Base-by-base conservation (phyloP, 768 basidiomycete species). In the Omphalotus guepiniiformis region DNA sequence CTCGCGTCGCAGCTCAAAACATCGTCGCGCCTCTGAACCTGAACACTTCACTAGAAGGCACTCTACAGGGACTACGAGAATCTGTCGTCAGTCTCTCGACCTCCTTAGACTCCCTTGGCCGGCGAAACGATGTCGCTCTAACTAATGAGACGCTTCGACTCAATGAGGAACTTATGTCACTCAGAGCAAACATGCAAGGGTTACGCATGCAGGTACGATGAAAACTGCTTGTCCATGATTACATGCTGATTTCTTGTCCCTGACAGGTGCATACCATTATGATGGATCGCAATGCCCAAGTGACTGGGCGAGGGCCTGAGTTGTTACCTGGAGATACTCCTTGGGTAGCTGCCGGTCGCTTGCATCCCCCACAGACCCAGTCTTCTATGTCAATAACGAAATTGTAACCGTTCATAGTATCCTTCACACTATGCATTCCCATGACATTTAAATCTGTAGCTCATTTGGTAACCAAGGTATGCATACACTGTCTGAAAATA, bases 161-260 rank as follows among this genome's bases (percentile, higher is more conserved):
- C 50, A 81, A 79, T 36, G 88, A 92, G 54, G 88, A 92, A 59
- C 71, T 88, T 26, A 78, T 80, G 55, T 79, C 81, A 18, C 57
- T 92, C 40, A 74, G 83, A 42, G 83, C 76, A 19, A 79, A 74
- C 42, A 70, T 90, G 35, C 85, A 90, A 53, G 88, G 88, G 2
- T 62, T 92, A 38, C 73, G 88, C 46, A 85, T 91, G 74, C 88
- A 90, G 78, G 82, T 88, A 47, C 11, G 75, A 64, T 21, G 11
- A n/a, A n/a, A n/a, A n/a, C n/a, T n/a, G 2, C 13, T 41, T 22
- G 22, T 5, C 39, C 16, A 18, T 18, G 21, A 28, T 49, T 42
- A 26, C 1, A 22, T 49, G 53, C 48, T 55, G 47, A 53, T 53
- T 49, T 51, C 40, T 52, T 45, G 29, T 35, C 27, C 16, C 15